Conservation (phyloP, 2,329 filamentous ascomycete genomes). For the Calcarisporium arbuscula region DNA sequence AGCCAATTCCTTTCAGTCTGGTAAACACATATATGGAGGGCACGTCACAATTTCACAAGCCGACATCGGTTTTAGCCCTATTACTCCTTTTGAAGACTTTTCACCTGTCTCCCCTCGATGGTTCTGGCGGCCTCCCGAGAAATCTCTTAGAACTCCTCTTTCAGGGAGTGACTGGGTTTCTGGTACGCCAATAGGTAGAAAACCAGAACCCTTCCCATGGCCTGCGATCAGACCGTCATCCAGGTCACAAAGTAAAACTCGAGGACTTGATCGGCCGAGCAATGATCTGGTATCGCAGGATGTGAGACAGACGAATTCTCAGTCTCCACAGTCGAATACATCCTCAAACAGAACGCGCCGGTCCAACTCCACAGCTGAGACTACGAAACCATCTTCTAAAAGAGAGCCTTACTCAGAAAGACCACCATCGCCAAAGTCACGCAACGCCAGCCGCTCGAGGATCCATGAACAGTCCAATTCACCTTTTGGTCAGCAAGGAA, state of each 20-base stretch:
- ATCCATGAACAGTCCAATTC: constrained; percentile 18
- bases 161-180: constrained; percentile 8
- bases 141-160: constrained; percentile 11
- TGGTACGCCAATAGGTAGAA: constrained; percentile 14
- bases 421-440: constrained; percentile 27
- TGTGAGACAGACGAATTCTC: constrained; percentile 2
- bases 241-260: constrained; percentile 1
- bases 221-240: constrained; percentile 8
- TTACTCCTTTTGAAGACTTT: constrained; percentile 13
- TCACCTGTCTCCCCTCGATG: constrained; percentile 13
- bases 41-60: constrained; percentile 7
- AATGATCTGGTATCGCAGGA: background rate
- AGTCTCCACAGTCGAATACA: constrained; percentile 8
- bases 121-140: constrained; percentile 16
- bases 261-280: background rate
- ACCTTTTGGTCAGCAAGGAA: constrained; percentile 5
- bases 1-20: constrained; percentile 4
- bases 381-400: background rate
- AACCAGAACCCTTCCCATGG: constrained; percentile 18
- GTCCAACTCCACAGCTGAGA: constrained; percentile 4
- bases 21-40: constrained; percentile 14
- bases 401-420: constrained; percentile 8
- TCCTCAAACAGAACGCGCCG: constrained; percentile 7
- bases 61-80: constrained; percentile 8
- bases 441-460: constrained; percentile 26